These are phyloP conservation scores for Didymella arachidicola DNA, from an alignment of 2,329 filamentous ascomycete genomes.

Conservation along the genomic window DNA sequence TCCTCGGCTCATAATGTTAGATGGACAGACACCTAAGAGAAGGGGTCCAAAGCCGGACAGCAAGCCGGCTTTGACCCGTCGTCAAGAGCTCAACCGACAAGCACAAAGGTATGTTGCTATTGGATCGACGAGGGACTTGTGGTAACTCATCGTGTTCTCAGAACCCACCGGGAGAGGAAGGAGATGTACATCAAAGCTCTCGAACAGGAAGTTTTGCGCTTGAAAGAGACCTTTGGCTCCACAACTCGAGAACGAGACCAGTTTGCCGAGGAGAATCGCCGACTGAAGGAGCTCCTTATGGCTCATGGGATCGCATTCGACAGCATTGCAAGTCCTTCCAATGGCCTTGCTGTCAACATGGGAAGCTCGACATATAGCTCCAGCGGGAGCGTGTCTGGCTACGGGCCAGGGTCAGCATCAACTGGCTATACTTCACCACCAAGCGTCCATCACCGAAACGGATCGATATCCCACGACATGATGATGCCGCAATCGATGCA, in stretches of 20 bases:
- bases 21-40: slow-evolving; percentile 86
- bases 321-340: slow-evolving; percentile 48
- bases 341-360: slow-evolving; percentile 41
- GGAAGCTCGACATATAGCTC: slow-evolving; percentile 55
- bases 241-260: slow-evolving; percentile 78
- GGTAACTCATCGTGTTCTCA: slow-evolving; percentile 51
- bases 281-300: slow-evolving; percentile 70
- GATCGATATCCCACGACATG: slow-evolving; percentile 41
- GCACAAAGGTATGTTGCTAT: slow-evolving; percentile 77
- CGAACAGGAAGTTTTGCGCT: slow-evolving; percentile 86
- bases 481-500: slow-evolving; percentile 30
- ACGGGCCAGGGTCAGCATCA: slow-evolving; percentile 57
- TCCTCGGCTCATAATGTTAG: slow-evolving; percentile 52
- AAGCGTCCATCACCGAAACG: slow-evolving; percentile 38
- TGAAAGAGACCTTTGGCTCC: slow-evolving; percentile 84
- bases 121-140: neutral
- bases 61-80: slow-evolving; percentile 88
- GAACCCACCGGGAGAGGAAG: slow-evolving; percentile 95
- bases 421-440: slow-evolving; percentile 58
- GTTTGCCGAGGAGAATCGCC: slow-evolving; percentile 79
- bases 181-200: slow-evolving; percentile 94
- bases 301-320: slow-evolving; percentile 67
- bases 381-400: slow-evolving; percentile 69
- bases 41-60: slow-evolving; percentile 95
- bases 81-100: slow-evolving; percentile 94